A percentile compares a stretch with the other conserved stretches of the same genome.
Evolutionary conservation across 2,329 filamentous ascomycete species (phyloP).

Genomic region (Calonectria crousiana): DNA sequence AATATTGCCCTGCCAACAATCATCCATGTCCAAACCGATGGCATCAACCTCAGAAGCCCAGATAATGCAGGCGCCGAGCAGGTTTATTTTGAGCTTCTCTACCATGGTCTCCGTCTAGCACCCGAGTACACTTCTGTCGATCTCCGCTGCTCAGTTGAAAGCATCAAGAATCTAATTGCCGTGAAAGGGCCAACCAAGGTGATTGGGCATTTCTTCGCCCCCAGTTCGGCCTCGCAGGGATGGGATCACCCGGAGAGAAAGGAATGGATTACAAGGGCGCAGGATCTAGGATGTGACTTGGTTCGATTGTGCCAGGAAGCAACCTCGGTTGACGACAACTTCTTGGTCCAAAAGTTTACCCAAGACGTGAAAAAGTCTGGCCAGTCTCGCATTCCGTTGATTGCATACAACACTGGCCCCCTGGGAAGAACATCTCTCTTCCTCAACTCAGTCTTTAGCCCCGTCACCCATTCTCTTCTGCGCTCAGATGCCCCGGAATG

Average conservation of each 20-base stretch:
- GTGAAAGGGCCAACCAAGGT: slow-evolving; percentile 20
- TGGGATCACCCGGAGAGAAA: slow-evolving; percentile 14
- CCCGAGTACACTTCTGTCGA: slow-evolving; percentile 27
- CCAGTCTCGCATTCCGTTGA: slow-evolving; percentile 11
- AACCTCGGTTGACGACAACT: slow-evolving; percentile 16
- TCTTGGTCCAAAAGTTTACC: slow-evolving; percentile 18
- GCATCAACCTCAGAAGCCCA: not conserved
- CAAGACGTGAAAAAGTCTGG: slow-evolving; percentile 12
- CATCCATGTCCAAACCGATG: slow-evolving; percentile 2
- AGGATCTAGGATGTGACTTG: slow-evolving; percentile 20
- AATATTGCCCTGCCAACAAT: slow-evolving; percentile 13
- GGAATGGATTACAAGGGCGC: slow-evolving; percentile 10
- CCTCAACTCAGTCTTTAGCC: slow-evolving; percentile 19
- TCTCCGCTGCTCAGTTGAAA: slow-evolving; percentile 11
- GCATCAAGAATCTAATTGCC: slow-evolving; percentile 8
- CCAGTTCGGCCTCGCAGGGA: not conserved
- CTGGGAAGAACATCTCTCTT: slow-evolving; percentile 21
- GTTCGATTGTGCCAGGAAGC: slow-evolving; percentile 27
- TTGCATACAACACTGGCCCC: slow-evolving; percentile 21
- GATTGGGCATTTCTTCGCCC: slow-evolving; percentile 21
- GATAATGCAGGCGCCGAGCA: not conserved
- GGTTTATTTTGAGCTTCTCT: slow-evolving; percentile 18
- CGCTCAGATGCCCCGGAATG: not conserved
- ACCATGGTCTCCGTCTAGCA: slow-evolving; percentile 23
- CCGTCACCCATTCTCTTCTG: slow-evolving; percentile 20